Evolutionary conservation across 805 yeast species (phyloP).

Genomic region (Suhomyces xylopsoci): DNA sequence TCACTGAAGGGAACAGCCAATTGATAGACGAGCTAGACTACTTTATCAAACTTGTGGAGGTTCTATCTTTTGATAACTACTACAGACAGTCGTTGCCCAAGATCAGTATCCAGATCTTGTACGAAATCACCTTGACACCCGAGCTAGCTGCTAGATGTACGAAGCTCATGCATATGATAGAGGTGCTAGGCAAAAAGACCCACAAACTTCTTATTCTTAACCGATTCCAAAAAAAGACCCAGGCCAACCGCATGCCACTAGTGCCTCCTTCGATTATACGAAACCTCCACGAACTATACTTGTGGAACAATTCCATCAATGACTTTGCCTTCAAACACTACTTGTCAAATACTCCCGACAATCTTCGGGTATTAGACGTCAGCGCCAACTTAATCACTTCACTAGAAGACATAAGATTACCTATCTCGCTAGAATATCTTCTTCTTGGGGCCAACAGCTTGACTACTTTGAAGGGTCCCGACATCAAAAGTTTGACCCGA

Average conservation of each 20-base stretch:
- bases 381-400: constrained; percentile 14
- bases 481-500: constrained; percentile 4
- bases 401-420: constrained; percentile 10
- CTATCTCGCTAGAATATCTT: constrained; percentile 11
- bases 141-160: constrained; percentile 4
- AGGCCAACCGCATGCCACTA: neutral
- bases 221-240: constrained; percentile 1
- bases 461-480: constrained; percentile 10
- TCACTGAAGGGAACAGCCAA: neutral
- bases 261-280: constrained; percentile 6
- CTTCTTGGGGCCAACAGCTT: constrained; percentile 14
- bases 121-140: constrained; percentile 3
- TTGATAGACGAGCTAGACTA: constrained; percentile 8
- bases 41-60: constrained; percentile 12
- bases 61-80: constrained; percentile 14
- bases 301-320: constrained; percentile 13
- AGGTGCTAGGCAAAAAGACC: constrained; percentile 10
- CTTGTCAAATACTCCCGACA: neutral
- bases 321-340: constrained; percentile 3
- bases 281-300: constrained; percentile 10
- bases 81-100: constrained; percentile 9
- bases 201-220: constrained; percentile 10
- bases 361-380: constrained; percentile 11
- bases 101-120: constrained; percentile 10
- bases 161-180: constrained; percentile 9